These are phyloP conservation scores for Phoma herbarum DNA, from an alignment of 2,329 filamentous ascomycete species.

Conservation along the genomic window DNA sequence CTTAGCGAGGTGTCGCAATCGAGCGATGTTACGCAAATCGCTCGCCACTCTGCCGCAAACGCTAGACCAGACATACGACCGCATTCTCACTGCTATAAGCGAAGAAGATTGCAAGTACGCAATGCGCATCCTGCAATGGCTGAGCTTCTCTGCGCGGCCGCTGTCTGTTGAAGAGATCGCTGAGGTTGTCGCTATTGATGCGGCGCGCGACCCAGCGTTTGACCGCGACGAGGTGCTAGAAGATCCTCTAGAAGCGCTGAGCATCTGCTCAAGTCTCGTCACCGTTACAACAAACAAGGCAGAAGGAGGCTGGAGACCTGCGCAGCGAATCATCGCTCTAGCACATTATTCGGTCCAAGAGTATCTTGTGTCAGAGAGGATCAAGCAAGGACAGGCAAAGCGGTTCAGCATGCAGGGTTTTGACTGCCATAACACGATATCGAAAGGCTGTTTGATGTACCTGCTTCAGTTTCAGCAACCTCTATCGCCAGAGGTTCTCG, in stretches of 20 bases:
- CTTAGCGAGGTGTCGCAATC: conserved; percentile 25
- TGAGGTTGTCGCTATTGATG: conserved; percentile 40
- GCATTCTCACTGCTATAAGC: conserved; percentile 35
- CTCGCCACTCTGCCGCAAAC: conserved; percentile 35
- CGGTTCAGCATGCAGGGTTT: conserved; percentile 35
- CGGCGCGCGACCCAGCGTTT: conserved; percentile 37
- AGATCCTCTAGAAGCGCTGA: conserved; percentile 43
- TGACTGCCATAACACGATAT: conserved; percentile 32
- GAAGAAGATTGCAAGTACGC: conserved; percentile 29
- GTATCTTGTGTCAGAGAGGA: conserved; percentile 43
- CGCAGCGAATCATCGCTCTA: conserved; percentile 26
- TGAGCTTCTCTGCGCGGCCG: conserved; percentile 34
- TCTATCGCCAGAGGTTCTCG: conserved; percentile 12
- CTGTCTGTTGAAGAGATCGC: conserved; percentile 34
- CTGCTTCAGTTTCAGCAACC: conserved; percentile 34
- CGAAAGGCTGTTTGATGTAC: conserved; percentile 38
- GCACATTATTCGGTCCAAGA: conserved; percentile 50
- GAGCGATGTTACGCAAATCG: conserved; percentile 11
- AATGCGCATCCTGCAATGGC: conserved; percentile 36
- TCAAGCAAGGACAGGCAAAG: conserved; percentile 29
- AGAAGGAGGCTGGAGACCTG: background rate
- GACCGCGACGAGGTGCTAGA: conserved; percentile 46
- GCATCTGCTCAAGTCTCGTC: conserved; percentile 47
- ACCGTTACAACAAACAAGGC: conserved; percentile 26
- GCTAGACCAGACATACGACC: conserved; percentile 41